Base-by-base conservation (phyloP, 2,329 filamentous ascomycete species). In the Ophiostoma piceae region DNA sequence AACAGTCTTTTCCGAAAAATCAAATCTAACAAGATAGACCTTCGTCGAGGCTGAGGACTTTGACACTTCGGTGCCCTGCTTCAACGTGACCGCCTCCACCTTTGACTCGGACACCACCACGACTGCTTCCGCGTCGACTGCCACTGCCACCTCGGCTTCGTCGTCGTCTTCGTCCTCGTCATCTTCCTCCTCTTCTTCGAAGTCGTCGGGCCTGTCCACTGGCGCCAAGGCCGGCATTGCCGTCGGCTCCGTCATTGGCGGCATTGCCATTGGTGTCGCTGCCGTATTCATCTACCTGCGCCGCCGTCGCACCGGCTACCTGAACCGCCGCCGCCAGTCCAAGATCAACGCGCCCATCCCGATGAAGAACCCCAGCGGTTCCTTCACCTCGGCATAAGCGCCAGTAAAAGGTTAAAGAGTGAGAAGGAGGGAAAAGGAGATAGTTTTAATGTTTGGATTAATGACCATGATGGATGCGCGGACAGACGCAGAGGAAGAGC, bases 141-240 rank as follows among this genome's bases (percentile, higher is more conserved):
- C 57, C 9, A 57, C 51, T 57, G n/a, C n/a, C 14, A 62, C 57
- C 4, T 62, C 57, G 1, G 26, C 26, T 19, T 47, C 68, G 35
- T 68, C 51, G n/a, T 14, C 57, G n/a, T 43, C 69, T 3, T 47
- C 67, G 1, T 29, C 69, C 0, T 43, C 69, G 2, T 29, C 69
- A 1, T 1, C 41, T 1, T 51, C 72, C 16, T 29, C 26, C n/a
- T 32, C 70, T 0, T 54, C 65, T 0, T 47, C 72, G 29, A 29
- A 39, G 4, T 67, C 67, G n/a, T 29, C 68, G 6, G 77, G 76
- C 2, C 76, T 80, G 1, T 76, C 75, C 11, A 74, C 60, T 4
- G 79, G 79, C 14, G 77, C 77, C 67, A 79, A 77, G 71, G 79
- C 78, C 3, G 79, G 79, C 6, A 79, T 80, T 57, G 77, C 78